phyloP scores from a whole-genome alignment of 2,329 filamentous ascomycete species.

The Colletotrichum sp. region DNA sequence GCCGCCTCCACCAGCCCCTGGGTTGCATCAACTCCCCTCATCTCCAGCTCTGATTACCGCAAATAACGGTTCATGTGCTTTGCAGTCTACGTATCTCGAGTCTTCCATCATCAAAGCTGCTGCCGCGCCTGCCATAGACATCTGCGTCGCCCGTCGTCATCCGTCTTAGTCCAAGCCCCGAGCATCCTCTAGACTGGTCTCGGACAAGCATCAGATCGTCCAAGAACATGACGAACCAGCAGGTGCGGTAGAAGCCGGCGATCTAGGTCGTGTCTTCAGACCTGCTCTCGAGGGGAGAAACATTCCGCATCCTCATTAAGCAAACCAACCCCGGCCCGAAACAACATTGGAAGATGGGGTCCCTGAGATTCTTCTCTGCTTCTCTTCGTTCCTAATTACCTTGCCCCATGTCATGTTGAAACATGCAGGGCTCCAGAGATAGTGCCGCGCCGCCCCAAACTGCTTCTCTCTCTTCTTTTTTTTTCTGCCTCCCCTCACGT shows the following conservation, averaged over 20 bases:
- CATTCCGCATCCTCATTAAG: background rate
- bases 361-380: background rate
- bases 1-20: background rate
- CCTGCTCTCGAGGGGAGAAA: background rate
- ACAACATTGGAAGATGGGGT: background rate
- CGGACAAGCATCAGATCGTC: conserved; percentile 2
- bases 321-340: conserved; percentile 11
- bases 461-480: background rate
- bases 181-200: background rate
- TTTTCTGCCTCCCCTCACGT: background rate
- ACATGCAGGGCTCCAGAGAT: conserved; percentile 10
- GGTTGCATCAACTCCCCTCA: conserved; percentile 10
- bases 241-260: background rate
- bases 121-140: background rate
- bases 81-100: background rate
- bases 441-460: background rate
- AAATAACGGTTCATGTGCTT: background rate
- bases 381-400: background rate
- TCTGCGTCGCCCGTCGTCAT: background rate
- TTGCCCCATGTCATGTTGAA: conserved; percentile 13
- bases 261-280: conserved; percentile 3
- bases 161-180: conserved; percentile 6
- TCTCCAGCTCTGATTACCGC: conserved; percentile 15
- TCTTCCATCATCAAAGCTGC: background rate
- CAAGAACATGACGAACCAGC: background rate